Conservation (phyloP, 1,284 basidiomycete genomes). For the Tremellales sp. region DNA sequence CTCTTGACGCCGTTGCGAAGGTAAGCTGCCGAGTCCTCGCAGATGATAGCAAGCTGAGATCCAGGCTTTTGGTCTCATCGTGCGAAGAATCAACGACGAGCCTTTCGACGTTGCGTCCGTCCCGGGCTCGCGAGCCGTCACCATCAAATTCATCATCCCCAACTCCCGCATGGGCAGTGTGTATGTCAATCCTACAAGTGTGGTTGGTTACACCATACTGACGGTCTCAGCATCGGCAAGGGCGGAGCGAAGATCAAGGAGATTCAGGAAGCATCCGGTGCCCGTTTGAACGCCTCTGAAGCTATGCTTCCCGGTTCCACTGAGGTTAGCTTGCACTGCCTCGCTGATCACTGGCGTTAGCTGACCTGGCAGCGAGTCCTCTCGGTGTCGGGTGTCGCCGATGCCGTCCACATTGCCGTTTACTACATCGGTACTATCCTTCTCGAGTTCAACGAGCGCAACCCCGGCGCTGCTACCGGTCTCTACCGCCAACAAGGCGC, state of each 20-base stretch:
- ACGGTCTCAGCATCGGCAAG: conserved; percentile 72
- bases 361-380: conserved; percentile 72
- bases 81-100: conserved; percentile 98
- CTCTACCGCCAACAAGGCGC: conserved; percentile 42
- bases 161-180: conserved; percentile 99
- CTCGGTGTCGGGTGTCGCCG: conserved; percentile 97
- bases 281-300: conserved; percentile 91
- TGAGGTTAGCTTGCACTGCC: conserved; percentile 60
- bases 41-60: conserved; percentile 1
- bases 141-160: conserved; percentile 99
- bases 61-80: conserved; percentile 98
- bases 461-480: conserved; percentile 33
- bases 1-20: conserved; percentile 98
- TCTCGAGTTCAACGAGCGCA: conserved; percentile 85
- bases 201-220: neutral
- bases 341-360: neutral
- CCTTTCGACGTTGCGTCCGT: conserved; percentile 97
- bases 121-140: conserved; percentile 94
- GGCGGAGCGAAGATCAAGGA: conserved; percentile 98
- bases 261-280: conserved; percentile 98
- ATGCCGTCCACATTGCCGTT: conserved; percentile 98
- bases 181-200: conserved; percentile 23
- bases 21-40: conserved; percentile 51
- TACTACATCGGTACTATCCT: conserved; percentile 98
- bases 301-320: conserved; percentile 99